Evolutionary conservation across 805 yeast genomes (phyloP), one percentile per base, ranked within the genome.

Genomic region (Hanseniaspora singularis): DNA sequence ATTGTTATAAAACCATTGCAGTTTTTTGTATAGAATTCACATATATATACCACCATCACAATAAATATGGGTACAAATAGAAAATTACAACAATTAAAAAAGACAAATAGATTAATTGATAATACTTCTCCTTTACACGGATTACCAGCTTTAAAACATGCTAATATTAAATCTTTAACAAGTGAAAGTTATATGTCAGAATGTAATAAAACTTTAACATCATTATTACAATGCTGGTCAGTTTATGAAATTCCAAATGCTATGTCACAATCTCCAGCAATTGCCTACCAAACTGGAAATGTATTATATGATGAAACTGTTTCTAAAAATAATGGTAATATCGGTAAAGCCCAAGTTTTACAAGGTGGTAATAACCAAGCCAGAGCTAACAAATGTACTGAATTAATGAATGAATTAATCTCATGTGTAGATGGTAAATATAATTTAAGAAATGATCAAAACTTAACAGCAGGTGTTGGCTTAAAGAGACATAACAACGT

Each of bases 191-290:
- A 75, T 53, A 73, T 83, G 39, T 78, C 80, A 54, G 77, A 84
- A 49, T 87, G 96, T 63, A 63, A 77, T 51, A 86, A 84, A 49
- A 66, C 81, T 52, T 83, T 88, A 88, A 79, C 92, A 1, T 79
- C 84, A 40, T 70, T 88, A 61, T 68, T 88, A 55, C 84, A 82
- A 70, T 88, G 97, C 67, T 88, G 97, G 97, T 94, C 96, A 2
- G 37, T 38, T 9, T 43, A 36, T 37, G 41, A 43, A 9, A 33
- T 43, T 83, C 96, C 20, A 83, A 85, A 64, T 89, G 94, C 40
- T 94, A 86, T 63, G 88, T 92, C 48, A 3, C 37, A 43, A 15
- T 43, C 48, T 15, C 39, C 39, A 28, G 37, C 33, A 4, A 22
- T 33, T 12, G 48, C 41, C 12, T 43, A 43, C 37, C 32, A 43